Evolutionary conservation across 768 basidiomycete species (phyloP).

Genomic region (Kwoniella botswanensis): DNA sequence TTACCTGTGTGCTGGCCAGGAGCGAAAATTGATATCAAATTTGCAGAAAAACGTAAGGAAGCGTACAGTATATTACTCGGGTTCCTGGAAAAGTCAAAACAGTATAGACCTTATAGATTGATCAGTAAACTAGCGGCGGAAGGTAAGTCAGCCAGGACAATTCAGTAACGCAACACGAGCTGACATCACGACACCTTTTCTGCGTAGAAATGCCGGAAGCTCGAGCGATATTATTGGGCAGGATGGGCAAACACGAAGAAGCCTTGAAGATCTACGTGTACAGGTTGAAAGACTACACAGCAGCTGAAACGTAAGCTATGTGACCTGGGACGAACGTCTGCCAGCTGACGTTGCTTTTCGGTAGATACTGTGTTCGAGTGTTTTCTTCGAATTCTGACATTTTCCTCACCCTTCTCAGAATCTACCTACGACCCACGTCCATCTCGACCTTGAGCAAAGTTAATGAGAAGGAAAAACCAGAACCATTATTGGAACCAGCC

Average conservation of each 20-base stretch:
- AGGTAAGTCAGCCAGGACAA: constrained; percentile 62
- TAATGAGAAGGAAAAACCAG: constrained; percentile 14
- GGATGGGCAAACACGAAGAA: constrained; percentile 86
- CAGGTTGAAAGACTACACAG: constrained; percentile 75
- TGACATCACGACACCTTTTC: neutral
- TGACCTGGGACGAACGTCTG: neutral
- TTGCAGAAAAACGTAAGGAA: constrained; percentile 63
- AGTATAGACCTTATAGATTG: constrained; percentile 77
- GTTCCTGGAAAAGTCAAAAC: constrained; percentile 73
- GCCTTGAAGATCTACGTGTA: constrained; percentile 96
- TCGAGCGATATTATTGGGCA: constrained; percentile 85
- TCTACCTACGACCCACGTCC: constrained; percentile 76
- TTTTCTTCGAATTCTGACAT: constrained; percentile 68
- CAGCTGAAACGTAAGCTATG: constrained; percentile 80
- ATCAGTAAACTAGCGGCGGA: constrained; percentile 81
- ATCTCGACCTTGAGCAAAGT: constrained; percentile 60
- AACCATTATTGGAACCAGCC: constrained; percentile 72
- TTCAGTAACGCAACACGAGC: neutral
- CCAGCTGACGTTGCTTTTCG: constrained; percentile 8
- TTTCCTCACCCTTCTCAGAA: constrained; percentile 81
- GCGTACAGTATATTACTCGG: constrained; percentile 77
- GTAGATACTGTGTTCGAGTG: constrained; percentile 86
- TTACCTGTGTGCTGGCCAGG: neutral
- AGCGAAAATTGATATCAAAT: neutral
- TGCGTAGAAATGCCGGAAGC: constrained; percentile 81